Base-by-base conservation (phyloP, 1,284 basidiomycete genomes). In the Cerioporus squamosus region DNA sequence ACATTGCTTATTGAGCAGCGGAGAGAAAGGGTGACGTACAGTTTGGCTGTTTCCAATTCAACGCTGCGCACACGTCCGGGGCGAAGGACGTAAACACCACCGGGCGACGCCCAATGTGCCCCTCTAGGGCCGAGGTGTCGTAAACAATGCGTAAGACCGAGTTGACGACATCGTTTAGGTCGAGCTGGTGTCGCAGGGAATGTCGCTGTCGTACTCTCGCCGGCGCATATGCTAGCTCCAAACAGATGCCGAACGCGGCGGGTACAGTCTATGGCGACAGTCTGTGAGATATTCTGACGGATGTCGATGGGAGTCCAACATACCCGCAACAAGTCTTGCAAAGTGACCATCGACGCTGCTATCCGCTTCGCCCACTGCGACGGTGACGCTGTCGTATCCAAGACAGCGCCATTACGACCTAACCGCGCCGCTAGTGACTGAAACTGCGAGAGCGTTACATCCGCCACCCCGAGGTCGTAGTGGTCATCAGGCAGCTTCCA, bases 21-120 rank as follows among this genome's bases (percentile, higher is more conserved):
- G n/a, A 24, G 23, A 29, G 38, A 29, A 12, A 61, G 40, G 56
- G 47, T 50, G 44, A 74, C 84, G 73, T 75, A 91, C 94, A 98
- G 74, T 99, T 99, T 17, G 97, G 97, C 76, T 99, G 97, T 77
- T 99, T 99, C 96, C 97, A 98, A 74, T 99, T 98, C 55, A 99
- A 75, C 17, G 91, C 88, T 3, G 91, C 87, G 73, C 94, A 96
- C 3, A 94, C 84, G 66, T 92, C 90, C 12, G 95, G 93, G 59
- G 88, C 90, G 73, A 93, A 97, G 14, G 94, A 95, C 47, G 89
- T 90, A 71, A 98, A 94, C 14, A 94, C 86, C 57, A 97, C 85
- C 67, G 89, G 88, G 53, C 94, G 81, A 62, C 86, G 83, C 49
- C 77, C 75, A 56, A 77, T 73, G n/a, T 75, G 74, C 42, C 77